A percentile compares a stretch with the other conserved stretches of the same genome.
Evolutionary conservation across 2,329 filamentous ascomycete species (phyloP).

Genomic region (Akanthomyces muscarius): DNA sequence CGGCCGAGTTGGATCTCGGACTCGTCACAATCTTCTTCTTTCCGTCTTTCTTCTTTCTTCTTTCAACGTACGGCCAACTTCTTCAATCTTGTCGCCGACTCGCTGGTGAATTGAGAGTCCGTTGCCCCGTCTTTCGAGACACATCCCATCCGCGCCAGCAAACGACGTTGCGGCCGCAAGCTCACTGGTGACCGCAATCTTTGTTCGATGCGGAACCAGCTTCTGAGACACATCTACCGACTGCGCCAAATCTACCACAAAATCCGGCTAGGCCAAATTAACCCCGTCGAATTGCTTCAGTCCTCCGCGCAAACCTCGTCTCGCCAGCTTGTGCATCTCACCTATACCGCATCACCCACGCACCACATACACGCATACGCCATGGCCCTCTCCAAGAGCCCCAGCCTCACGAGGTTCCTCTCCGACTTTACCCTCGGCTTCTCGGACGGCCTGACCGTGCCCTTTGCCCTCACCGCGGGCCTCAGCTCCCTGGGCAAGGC

Average conservation of each 20-base stretch:
- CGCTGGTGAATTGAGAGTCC: too few species aligned
- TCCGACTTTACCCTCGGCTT: slow-evolving; percentile 69
- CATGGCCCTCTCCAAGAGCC: slow-evolving; percentile 26
- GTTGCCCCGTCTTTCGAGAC: too few species aligned
- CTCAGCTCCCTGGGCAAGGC: slow-evolving; percentile 58
- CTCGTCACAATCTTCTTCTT: not conserved
- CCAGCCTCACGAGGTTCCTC: slow-evolving; percentile 40
- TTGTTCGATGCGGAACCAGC: not conserved
- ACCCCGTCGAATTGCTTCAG: not conserved
- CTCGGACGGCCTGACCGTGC: slow-evolving; percentile 70
- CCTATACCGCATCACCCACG: not conserved
- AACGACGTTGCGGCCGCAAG: not conserved
- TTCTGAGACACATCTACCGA: not conserved
- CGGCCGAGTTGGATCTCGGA: not conserved
- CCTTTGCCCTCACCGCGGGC: slow-evolving; percentile 70
- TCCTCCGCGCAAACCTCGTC: not conserved
- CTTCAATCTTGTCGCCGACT: too few species aligned
- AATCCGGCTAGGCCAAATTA: not conserved
- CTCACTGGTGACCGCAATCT: not conserved
- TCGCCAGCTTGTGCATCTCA: not conserved
- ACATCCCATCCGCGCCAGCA: not conserved
- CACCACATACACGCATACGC: not conserved
- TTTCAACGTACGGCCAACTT: not conserved
- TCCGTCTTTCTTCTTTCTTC: not conserved
- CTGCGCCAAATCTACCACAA: not conserved